A percentile compares a stretch with the other conserved stretches of the same genome.
phyloP scores from a whole-genome alignment of 2,329 filamentous ascomycete genomes.

The Clonostachys byssicola region DNA sequence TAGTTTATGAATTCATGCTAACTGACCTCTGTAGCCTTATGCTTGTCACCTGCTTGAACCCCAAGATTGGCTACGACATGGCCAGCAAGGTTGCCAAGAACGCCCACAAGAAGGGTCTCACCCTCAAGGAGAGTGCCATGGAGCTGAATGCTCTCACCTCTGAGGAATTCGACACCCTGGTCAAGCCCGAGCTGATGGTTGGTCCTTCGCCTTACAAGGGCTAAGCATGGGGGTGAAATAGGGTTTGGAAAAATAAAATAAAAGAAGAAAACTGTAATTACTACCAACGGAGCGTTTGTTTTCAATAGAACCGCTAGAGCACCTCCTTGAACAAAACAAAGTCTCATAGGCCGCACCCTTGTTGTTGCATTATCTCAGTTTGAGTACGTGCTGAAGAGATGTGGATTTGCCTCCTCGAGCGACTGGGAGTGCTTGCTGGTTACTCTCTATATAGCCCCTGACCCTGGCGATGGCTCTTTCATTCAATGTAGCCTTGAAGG shows the following conservation, averaged over 20 bases:
- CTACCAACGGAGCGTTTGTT: too few species aligned
- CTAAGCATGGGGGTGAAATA: constrained; percentile 2
- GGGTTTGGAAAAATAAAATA: not conserved
- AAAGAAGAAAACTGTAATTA: not conserved
- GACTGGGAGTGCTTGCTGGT: too few species aligned
- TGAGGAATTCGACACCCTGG: constrained; percentile 86
- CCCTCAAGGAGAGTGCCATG: constrained; percentile 89
- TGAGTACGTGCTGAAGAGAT: too few species aligned
- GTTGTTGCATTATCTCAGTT: too few species aligned
- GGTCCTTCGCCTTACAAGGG: constrained; percentile 64
- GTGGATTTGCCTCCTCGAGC: too few species aligned
- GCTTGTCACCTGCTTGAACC: constrained; percentile 97
- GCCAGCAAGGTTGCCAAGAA: constrained; percentile 97
- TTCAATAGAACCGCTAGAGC: too few species aligned
- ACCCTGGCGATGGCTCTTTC: too few species aligned
- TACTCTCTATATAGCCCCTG: too few species aligned
- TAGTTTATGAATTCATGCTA: not conserved
- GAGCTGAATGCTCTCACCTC: constrained; percentile 85
- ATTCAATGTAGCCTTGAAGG: too few species aligned
- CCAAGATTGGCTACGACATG: constrained; percentile 97
- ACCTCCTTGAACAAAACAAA: too few species aligned
- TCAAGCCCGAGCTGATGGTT: constrained; percentile 94
- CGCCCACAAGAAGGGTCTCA: constrained; percentile 96
- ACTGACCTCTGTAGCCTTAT: constrained; percentile 64
- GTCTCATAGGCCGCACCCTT: too few species aligned